A percentile compares a stretch with the other conserved stretches of the same genome.
These are phyloP conservation scores for Aotearoamyces nothofagi DNA, from an alignment of 2,329 filamentous ascomycete genomes.

Conservation along the genomic window DNA sequence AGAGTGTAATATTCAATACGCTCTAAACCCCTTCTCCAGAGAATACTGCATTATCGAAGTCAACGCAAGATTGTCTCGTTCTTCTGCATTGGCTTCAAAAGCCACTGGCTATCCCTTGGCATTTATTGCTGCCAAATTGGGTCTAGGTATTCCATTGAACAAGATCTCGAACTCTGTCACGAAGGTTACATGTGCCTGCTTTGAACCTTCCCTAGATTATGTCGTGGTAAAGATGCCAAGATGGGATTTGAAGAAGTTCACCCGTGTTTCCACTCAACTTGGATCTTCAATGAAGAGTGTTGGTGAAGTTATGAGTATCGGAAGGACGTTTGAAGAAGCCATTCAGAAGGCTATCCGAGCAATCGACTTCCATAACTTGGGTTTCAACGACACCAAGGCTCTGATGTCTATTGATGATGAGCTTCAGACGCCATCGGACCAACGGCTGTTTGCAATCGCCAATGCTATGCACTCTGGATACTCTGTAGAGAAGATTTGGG, in stretches of 20 bases:
- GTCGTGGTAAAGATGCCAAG: slow-evolving; percentile 97
- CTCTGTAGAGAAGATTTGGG: slow-evolving; percentile 92
- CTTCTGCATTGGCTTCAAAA: slow-evolving; percentile 90
- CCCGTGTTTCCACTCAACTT: slow-evolving; percentile 84
- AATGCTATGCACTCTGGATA: slow-evolving; percentile 96
- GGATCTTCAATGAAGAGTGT: slow-evolving; percentile 99
- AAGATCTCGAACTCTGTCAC: slow-evolving; percentile 95
- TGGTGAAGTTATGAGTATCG: slow-evolving; percentile 97
- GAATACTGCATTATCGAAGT: slow-evolving; percentile 99
- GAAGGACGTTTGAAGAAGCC: slow-evolving; percentile 90
- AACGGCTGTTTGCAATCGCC: slow-evolving; percentile 91
- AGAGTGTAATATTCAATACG: slow-evolving; percentile 98
- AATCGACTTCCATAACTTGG: slow-evolving; percentile 89
- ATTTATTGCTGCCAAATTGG: slow-evolving; percentile 93
- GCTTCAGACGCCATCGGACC: slow-evolving; percentile 92
- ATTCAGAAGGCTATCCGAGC: slow-evolving; percentile 96
- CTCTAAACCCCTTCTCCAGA: slow-evolving; percentile 82
- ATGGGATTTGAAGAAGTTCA: slow-evolving; percentile 99
- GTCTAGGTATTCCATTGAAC: slow-evolving; percentile 86
- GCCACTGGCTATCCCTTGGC: slow-evolving; percentile 92
- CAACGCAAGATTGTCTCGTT: slow-evolving; percentile 89
- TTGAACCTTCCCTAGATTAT: slow-evolving; percentile 96
- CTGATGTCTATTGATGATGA: slow-evolving; percentile 94
- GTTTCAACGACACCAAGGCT: slow-evolving; percentile 82
- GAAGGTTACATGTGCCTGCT: slow-evolving; percentile 90